Evolutionary conservation across 148 eudicot species (phyloP).

Genomic region (Dysphania ambrosioides): DNA sequence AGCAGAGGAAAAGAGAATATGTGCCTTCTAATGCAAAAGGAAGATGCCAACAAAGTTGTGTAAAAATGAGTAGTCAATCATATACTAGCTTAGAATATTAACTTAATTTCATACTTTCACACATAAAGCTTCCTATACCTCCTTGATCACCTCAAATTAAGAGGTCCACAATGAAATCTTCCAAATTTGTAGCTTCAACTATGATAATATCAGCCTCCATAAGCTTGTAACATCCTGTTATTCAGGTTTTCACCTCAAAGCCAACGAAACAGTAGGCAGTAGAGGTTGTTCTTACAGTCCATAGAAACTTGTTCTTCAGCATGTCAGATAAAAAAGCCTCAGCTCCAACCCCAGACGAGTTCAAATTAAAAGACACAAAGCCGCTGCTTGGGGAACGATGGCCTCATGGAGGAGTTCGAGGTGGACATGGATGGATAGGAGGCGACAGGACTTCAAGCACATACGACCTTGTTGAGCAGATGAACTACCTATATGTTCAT

Average conservation of each 20-base stretch:
- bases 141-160: not conserved
- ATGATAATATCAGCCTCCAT: not conserved
- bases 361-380: conserved; percentile 61
- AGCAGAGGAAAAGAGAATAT: conserved; percentile 34
- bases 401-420: conserved; percentile 79
- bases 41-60: conserved; percentile 14
- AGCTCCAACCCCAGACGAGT: conserved; percentile 43
- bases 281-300: not conserved
- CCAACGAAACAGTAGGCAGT: conserved; percentile 5
- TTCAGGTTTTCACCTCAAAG: conserved; percentile 9
- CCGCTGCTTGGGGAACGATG: conserved; percentile 75
- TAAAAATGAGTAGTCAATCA: conserved; percentile 20
- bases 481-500: conserved; percentile 33
- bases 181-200: not conserved
- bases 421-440: conserved; percentile 51
- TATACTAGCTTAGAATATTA: conserved; percentile 3
- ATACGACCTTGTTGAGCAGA: conserved; percentile 46
- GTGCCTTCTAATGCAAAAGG: conserved; percentile 27
- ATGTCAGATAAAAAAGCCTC: conserved; percentile 33
- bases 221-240: not conserved
- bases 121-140: not conserved
- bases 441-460: conserved; percentile 41
- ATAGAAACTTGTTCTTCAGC: not conserved
- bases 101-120: not conserved
- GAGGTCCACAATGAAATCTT: not conserved